Evolutionary conservation across 306 rosid genomes (phyloP).

Genomic region (Canavalia ensiformis): DNA sequence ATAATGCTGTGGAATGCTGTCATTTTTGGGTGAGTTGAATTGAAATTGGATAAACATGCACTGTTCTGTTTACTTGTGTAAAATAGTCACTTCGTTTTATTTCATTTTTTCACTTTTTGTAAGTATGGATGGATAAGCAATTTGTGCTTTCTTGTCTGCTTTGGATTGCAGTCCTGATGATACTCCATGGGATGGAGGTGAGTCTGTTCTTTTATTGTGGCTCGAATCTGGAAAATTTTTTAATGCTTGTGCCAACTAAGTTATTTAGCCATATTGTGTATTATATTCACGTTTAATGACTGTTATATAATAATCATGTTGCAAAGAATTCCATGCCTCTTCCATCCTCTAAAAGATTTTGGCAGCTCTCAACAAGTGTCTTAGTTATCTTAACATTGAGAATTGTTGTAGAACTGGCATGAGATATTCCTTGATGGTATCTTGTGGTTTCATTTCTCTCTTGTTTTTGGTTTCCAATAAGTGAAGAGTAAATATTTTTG

Average conservation of each 20-base stretch:
- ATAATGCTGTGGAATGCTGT: conserved; percentile 99
- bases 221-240: not conserved
- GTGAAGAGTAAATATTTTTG: not conserved
- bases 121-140: conserved; percentile 62
- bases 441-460: conserved; percentile 11
- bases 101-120: conserved; percentile 35
- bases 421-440: conserved; percentile 8
- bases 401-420: not conserved
- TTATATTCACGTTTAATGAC: conserved; percentile 4
- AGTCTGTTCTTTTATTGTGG: conserved; percentile 42
- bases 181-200: conserved; percentile 81
- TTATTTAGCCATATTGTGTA: conserved; percentile 17
- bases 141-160: conserved; percentile 70
- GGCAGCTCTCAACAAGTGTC: conserved; percentile 22
- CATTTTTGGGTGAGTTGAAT: conserved; percentile 86
- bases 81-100: conserved; percentile 39
- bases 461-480: not conserved
- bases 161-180: conserved; percentile 74
- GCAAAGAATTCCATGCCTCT: not conserved
- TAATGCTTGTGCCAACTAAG: conserved; percentile 1
- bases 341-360: conserved; percentile 4
- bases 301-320: conserved; percentile 33
- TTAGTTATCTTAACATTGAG: conserved; percentile 4
- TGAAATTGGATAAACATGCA: conserved; percentile 40
- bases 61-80: conserved; percentile 22